Percentiles rank a stretch among this genome's conserved stretches.
Conservation (phyloP, 495 filamentous ascomycete species). For the Trypethelium eluteriae region DNA sequence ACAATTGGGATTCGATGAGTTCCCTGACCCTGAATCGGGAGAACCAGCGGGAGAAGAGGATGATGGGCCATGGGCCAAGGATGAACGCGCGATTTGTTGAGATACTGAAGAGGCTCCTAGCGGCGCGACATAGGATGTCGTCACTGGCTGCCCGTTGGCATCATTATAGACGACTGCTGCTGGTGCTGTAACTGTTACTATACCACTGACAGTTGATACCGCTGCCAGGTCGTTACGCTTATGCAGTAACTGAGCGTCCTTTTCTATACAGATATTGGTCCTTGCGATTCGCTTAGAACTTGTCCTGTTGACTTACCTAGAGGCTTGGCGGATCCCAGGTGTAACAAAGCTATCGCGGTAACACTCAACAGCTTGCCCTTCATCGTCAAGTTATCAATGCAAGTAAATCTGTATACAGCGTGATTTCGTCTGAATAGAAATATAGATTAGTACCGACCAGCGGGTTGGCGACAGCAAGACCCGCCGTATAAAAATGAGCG, state of each 20-base stretch:
- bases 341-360: slow-evolving; percentile 28
- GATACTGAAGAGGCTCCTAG: neutral
- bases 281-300: neutral
- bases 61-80: neutral
- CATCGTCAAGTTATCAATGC: slow-evolving; percentile 31
- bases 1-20: neutral
- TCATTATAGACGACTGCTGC: slow-evolving; percentile 61
- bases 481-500: neutral
- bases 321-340: slow-evolving; percentile 39
- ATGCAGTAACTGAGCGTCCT: slow-evolving; percentile 22
- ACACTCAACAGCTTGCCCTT: slow-evolving; percentile 32
- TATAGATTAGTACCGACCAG: neutral
- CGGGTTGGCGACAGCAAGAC: neutral
- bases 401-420: neutral
- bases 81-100: slow-evolving; percentile 6
- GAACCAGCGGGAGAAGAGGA: neutral
- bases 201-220: slow-evolving; percentile 29
- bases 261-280: neutral
- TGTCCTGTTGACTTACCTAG: slow-evolving; percentile 33
- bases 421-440: neutral
- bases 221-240: slow-evolving; percentile 31
- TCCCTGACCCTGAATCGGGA: neutral
- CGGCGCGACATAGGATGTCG: slow-evolving; percentile 22
- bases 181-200: slow-evolving; percentile 28
- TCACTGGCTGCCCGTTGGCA: slow-evolving; percentile 49